These are phyloP conservation scores for Cucurbita argyrosperma DNA, from an alignment of 306 rosid species.

Conservation along the genomic window DNA sequence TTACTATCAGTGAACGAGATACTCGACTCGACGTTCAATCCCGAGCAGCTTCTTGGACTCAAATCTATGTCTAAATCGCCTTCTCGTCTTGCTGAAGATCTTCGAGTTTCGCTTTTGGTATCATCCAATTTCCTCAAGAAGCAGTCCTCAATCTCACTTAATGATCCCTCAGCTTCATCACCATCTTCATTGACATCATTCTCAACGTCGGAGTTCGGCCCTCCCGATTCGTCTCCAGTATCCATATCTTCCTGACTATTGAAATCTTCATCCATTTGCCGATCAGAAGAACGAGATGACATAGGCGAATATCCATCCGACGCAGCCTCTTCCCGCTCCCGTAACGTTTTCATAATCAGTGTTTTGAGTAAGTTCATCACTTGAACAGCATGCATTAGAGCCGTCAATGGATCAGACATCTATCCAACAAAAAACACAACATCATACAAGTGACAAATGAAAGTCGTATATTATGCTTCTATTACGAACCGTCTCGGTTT, in stretches of 20 bases:
- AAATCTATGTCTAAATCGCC: conserved; percentile 15
- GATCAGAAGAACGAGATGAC: conserved; percentile 58
- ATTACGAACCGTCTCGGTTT: neutral
- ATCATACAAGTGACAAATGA: neutral
- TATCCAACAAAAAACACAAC: conserved; percentile 20
- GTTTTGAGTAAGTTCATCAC: conserved; percentile 95
- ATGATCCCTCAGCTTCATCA: conserved; percentile 34
- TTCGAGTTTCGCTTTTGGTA: conserved; percentile 15
- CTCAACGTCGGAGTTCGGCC: conserved; percentile 25
- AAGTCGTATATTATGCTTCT: neutral
- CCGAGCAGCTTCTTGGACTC: conserved; percentile 31
- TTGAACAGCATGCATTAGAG: conserved; percentile 98
- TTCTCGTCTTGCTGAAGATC: conserved; percentile 18
- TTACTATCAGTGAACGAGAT: conserved; percentile 27
- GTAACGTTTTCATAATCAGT: conserved; percentile 55
- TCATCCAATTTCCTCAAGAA: conserved; percentile 42
- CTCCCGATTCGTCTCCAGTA: conserved; percentile 42
- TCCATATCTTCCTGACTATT: conserved; percentile 66
- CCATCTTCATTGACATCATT: conserved; percentile 29
- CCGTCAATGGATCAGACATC: conserved; percentile 99
- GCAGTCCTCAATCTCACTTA: conserved; percentile 51
- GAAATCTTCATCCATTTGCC: conserved; percentile 44
- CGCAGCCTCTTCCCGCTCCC: conserved; percentile 63
- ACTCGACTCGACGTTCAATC: conserved; percentile 21
- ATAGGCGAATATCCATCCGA: conserved; percentile 53